A percentile compares a stretch with the other conserved stretches of the same genome.
These are phyloP conservation scores for Hirschioporus abietinus DNA, from an alignment of 768 basidiomycete species.

Conservation along the genomic window DNA sequence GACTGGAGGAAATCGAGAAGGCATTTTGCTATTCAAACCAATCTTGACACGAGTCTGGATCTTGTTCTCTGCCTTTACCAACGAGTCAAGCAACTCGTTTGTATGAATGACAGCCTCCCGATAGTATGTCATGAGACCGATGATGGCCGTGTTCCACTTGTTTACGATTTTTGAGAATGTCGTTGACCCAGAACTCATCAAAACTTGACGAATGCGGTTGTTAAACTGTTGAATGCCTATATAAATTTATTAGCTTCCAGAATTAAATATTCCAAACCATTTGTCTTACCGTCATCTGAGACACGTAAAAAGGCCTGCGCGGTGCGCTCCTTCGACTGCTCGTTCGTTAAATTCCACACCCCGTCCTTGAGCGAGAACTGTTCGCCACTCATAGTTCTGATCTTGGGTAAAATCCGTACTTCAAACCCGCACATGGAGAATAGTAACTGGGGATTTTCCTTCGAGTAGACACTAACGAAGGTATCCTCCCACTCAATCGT, in stretches of 20 bases:
- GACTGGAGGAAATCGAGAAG: constrained; percentile 95
- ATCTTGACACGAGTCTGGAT: constrained; percentile 99
- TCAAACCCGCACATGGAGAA: constrained; percentile 99
- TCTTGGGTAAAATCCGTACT: constrained; percentile 94
- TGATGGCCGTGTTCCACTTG: constrained; percentile 95
- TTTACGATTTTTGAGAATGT: constrained; percentile 99
- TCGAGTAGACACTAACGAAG: constrained; percentile 94
- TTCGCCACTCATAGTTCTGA: constrained; percentile 91
- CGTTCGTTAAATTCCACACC: constrained; percentile 96
- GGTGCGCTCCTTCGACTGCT: constrained; percentile 95
- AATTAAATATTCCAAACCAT: constrained; percentile 6
- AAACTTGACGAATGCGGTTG: constrained; percentile 91
- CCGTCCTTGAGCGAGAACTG: constrained; percentile 96
- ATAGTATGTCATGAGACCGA: constrained; percentile 97
- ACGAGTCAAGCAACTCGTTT: constrained; percentile 88
- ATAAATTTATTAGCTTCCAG: constrained; percentile 11
- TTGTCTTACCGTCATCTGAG: constrained; percentile 74
- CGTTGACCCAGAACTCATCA: constrained; percentile 98
- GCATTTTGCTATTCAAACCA: constrained; percentile 99
- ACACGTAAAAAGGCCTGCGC: constrained; percentile 98
- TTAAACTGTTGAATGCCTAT: constrained; percentile 92
- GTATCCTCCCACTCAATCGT: constrained; percentile 99
- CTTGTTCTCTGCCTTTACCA: constrained; percentile 99
- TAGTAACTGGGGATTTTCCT: constrained; percentile 93
- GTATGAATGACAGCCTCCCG: constrained; percentile 98